Evolutionary conservation across 1,284 basidiomycete species (phyloP), one percentile per base, ranked within the genome.

Genomic region (Tranzscheliella williamsii): DNA sequence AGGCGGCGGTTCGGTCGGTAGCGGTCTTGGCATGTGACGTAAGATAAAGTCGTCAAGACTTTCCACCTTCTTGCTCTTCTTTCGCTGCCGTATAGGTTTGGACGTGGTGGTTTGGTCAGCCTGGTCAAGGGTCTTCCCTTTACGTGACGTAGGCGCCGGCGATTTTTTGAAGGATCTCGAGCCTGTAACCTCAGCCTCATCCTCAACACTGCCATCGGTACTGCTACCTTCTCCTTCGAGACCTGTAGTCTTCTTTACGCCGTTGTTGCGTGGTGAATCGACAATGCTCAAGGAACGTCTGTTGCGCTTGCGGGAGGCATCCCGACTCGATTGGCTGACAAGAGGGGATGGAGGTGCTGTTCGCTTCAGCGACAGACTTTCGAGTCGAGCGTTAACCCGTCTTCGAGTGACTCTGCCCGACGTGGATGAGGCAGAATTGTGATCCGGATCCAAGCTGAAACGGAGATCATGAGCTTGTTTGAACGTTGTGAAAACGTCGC

Each of bases 401-500:
- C 62, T 48, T 16, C 68, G 61, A 27, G 68, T 70, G 39, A 53
- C 40, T 13, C 68, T 52, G 13, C 45, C 49, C 9, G 57, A 37
- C 3, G 42, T 44, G 5, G 49, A 43, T 2, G 43, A 30, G 12
- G 50, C 32, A 3, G 52, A 39, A 11, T 38, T 45, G 24, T 29
- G 50, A 5, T 53, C 22, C 1, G 47, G 31, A 31, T 58, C 55
- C 18, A 55, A 42, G 29, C 43, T 44, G 41, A 62, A 55, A 36
- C 53, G 42, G 20, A 67, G 62, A 18, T 62, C 65, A 23, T 70
- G 61, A 2, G 55, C 42, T 16, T 54, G 38, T 31, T 67, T 58
- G 42, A 69, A 72, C 13, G 56, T 63, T 34, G 50, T 42, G 35
- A 63, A 72, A 24, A 69, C 63, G 27, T 66, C 67, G 39, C 60